Conservation (phyloP, 2,329 filamentous ascomycete genomes). For the Aureobasidium mangrovei region DNA sequence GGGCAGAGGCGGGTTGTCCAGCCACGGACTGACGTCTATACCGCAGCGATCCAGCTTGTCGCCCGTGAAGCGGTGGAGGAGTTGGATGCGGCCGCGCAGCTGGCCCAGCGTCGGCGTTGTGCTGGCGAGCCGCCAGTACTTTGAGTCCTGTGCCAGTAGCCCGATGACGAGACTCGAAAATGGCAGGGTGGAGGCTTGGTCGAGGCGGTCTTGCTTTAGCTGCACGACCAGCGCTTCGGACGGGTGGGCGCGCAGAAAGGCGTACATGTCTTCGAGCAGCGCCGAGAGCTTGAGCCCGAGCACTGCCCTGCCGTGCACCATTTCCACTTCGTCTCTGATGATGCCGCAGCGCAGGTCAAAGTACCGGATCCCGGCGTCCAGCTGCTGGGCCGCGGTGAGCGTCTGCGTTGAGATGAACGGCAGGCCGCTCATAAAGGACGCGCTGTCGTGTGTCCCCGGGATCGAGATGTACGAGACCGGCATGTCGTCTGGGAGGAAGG, state of each 20-base stretch:
- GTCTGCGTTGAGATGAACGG: conserved; percentile 29
- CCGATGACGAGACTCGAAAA: conserved; percentile 33
- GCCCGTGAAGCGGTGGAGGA: conserved; percentile 26
- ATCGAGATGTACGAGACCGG: conserved; percentile 26
- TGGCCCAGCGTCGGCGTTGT: conserved; percentile 27
- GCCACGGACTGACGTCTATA: conserved; percentile 28
- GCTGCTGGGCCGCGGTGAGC: conserved; percentile 23
- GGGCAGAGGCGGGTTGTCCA: conserved; percentile 26
- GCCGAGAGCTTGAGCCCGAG: conserved; percentile 24
- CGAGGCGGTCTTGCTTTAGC: conserved; percentile 27
- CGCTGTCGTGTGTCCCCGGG: conserved; percentile 30
- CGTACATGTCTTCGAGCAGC: conserved; percentile 24
- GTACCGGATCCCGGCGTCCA: conserved; percentile 29
- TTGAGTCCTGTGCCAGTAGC: conserved; percentile 20
- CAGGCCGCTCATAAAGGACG: conserved; percentile 27
- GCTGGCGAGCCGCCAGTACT: conserved; percentile 27
- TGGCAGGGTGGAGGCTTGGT: conserved; percentile 24
- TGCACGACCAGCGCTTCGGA: conserved; percentile 28
- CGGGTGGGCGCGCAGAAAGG: conserved; percentile 23
- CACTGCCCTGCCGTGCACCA: conserved; percentile 28
- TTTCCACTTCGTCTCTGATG: conserved; percentile 24
- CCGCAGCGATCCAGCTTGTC: conserved; percentile 21
- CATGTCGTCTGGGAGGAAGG: conserved; percentile 19
- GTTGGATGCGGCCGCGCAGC: conserved; percentile 28
- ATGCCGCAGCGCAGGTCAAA: conserved; percentile 30